Evolutionary conservation across 106 monocot species (phyloP), one percentile per base, ranked within the genome.

Genomic region (Acorus calamus): DNA sequence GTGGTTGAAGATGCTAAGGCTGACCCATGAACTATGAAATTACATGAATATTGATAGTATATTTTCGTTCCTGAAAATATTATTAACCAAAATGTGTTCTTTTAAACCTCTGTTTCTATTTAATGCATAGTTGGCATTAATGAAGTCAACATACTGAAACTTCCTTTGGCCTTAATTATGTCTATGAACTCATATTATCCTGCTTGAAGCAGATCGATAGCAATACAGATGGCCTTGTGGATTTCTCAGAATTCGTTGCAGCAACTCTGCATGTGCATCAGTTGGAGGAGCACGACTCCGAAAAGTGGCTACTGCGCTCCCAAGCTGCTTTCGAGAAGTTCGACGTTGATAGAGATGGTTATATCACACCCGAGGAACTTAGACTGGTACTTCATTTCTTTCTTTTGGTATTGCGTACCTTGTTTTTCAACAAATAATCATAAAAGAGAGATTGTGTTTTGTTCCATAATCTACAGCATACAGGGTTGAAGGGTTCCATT

Each of bases 191-290:
- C 28, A 28, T 28, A 28, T 28, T 28, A 28, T 28, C 28, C 28
- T 28, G 28, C 28, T 12, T 45, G 43, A 55, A 44, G 44, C 81
- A 94, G 94, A 82, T 94, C 28, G 94, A 94, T 14, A 86, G 83
- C 79, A 94, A 94, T 66, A 94, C 89, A 6, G 94, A 94, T 69
- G 94, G 94, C n/a, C 66, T 86, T 7, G 89, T 94, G 59, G 94
- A 94, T 60, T 94, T 94, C 73, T 48, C 71, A 14, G 94, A 94
- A 70, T 94, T 94, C 74, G 94, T 87, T 65, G 86, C 94, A 7
- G 89, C 94, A 62, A 75, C 94, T 45, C 62, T 94, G 11, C 94
- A 82, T 59, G 86, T 94, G 57, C 83, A 79, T 66, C 94, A 94
- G 67, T 75, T 94, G 75, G 83, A 80, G 50, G 86, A 87, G 50